These are phyloP conservation scores for Conticribra guillardii DNA, from an alignment of 108 stramenopile genomes.

Conservation along the genomic window DNA sequence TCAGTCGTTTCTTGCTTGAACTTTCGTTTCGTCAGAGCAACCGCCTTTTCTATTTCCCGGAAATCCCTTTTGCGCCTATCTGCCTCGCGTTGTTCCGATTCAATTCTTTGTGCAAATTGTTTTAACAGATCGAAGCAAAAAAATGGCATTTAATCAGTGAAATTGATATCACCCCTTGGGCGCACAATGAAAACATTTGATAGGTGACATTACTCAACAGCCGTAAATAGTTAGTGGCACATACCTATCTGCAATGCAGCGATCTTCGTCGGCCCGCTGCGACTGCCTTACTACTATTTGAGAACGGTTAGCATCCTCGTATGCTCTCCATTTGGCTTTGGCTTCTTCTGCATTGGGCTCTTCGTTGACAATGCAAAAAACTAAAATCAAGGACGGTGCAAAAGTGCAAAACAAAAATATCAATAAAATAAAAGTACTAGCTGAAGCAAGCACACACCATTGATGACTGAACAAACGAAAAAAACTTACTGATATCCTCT, in stretches of 20 bases:
- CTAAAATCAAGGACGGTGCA: too few relatives aligned
- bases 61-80: conserved; percentile 74
- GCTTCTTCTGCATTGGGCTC: conserved; percentile 88
- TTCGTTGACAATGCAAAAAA: conserved; percentile 87
- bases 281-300: conserved; percentile 87
- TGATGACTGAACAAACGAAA: not conserved
- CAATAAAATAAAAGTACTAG: not conserved
- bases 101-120: conserved; percentile 49
- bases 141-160: not conserved
- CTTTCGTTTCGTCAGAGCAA: conserved; percentile 70
- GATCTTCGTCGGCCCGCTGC: conserved; percentile 87
- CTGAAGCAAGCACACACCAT: not conserved
- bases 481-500: conserved; percentile 70
- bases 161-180: too few relatives aligned
- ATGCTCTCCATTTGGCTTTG: conserved; percentile 77
- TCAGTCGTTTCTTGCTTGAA: conserved; percentile 86
- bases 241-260: conserved; percentile 79
- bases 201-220: too few relatives aligned
- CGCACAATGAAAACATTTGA: not conserved
- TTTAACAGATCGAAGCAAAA: not conserved
- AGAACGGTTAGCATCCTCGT: conserved; percentile 76
- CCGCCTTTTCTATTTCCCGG: conserved; percentile 75
- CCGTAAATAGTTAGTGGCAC: too few relatives aligned
- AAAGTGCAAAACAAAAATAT: too few relatives aligned
- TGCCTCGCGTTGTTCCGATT: conserved; percentile 78